Evolutionary conservation across 177 flowering plant genomes (phyloP).

Genomic region (Vitis hybrid): DNA sequence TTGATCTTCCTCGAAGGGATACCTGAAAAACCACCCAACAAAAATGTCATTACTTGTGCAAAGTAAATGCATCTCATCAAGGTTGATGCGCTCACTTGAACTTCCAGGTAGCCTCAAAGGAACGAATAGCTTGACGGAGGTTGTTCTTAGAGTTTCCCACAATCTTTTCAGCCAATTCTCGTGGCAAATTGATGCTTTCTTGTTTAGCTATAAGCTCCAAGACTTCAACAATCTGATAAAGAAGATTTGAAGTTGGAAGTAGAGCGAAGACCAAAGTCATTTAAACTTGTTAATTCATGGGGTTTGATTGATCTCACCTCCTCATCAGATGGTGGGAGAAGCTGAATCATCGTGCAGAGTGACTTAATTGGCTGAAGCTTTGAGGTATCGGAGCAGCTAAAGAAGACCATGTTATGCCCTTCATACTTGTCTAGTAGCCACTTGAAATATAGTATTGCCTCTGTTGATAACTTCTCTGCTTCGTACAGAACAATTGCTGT

Average conservation of each 20-base stretch:
- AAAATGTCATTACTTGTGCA: too few relatives aligned
- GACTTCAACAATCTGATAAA: neutral
- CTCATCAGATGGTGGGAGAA: slow-evolving; percentile 50
- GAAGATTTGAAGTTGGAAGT: too few relatives aligned
- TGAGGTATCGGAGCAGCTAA: slow-evolving; percentile 62
- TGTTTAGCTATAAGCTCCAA: slow-evolving; percentile 4
- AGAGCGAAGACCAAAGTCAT: neutral
- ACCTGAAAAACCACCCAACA: too few relatives aligned
- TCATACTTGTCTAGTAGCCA: slow-evolving; percentile 61
- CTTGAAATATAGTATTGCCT: slow-evolving; percentile 49
- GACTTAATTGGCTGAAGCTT: slow-evolving; percentile 50
- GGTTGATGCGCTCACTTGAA: neutral
- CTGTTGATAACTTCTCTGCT: slow-evolving; percentile 63
- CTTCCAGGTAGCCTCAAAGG: slow-evolving; percentile 11
- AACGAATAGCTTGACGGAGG: slow-evolving; percentile 9
- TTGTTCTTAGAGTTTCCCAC: neutral
- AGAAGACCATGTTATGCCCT: slow-evolving; percentile 51
- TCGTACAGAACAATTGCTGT: slow-evolving; percentile 58
- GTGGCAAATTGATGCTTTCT: slow-evolving; percentile 1
- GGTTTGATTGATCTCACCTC: slow-evolving; percentile 40
- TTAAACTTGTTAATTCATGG: neutral
- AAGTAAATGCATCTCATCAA: too few relatives aligned
- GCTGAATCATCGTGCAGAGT: slow-evolving; percentile 48
- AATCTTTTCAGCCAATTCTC: neutral
- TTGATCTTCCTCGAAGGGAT: too few relatives aligned